Evolutionary conservation across 75 land plant genomes (phyloP), one percentile per base, ranked within the genome.

Genomic region (Pinus taeda): DNA sequence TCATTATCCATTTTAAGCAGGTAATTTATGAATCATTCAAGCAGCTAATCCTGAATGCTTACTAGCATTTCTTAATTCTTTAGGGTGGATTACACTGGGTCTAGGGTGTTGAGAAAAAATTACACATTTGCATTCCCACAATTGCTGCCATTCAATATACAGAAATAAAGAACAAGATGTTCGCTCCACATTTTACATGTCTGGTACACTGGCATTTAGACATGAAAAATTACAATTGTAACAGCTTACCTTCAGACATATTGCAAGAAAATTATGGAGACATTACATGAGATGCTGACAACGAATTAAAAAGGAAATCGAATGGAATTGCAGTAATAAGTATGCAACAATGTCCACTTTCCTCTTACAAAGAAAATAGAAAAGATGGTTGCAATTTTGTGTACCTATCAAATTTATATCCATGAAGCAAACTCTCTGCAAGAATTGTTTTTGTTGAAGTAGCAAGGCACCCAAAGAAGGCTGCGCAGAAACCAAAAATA

Each of bases 381-480:
- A 78, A 74, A 6, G n/a, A 78, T n/a, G 26, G 29, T 3, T 42
- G 13, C 3, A 77, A 17, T 21, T 11, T 71, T 12, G 45, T 56
- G 22, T 85, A 96, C 99, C 99, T 96, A 79, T 96, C 99, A 85
- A 96, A 96, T 71, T 94, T 96, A 79, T 90, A 96, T 33, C 97
- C 95, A 78, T 96, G 99, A 67, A 96, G 83, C 18, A 96, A 69
- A 39, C 91, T 86, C 80, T 96, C 99, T 57, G 99, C 99, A 58
- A 96, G 89, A 57, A 96, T 96, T 14, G 99, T 96, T 81, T 96
- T 96, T 20, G 99, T 96, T 11, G 99, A 96, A 53, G 99, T 96
- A 63, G 96, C 99, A 42, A 96, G 74, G 78, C 99, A 96, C 59
- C 99, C 99, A 88, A 93, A 92, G 74, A 96, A 84, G 26, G 99